phyloP scores from a whole-genome alignment of 225 moss, liverwort and hornwort species.

The Marchantia polymorpha region DNA sequence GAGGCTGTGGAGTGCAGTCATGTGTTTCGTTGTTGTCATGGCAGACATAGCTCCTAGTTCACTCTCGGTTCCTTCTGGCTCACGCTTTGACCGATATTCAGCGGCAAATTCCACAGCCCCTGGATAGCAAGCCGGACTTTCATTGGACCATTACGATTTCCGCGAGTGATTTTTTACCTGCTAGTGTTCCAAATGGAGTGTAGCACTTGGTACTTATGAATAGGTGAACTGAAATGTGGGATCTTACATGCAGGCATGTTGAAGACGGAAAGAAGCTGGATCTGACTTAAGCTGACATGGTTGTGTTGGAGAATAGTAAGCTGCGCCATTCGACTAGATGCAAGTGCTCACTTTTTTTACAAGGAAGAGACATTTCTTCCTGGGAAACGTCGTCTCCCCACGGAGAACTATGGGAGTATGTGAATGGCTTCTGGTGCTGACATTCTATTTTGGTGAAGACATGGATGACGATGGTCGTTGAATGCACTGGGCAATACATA shows the following conservation, averaged over 20 bases:
- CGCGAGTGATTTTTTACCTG: neutral
- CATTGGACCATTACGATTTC: neutral
- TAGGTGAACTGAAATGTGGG: neutral
- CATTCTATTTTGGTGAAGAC: conserved; percentile 42
- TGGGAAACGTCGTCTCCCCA: conserved; percentile 40
- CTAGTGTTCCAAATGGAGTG: neutral
- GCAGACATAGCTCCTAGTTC: no score
- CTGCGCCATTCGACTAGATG: conserved; percentile 30
- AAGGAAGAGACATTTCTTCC: conserved; percentile 34
- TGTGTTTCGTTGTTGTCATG: no score
- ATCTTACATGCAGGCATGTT: conserved; percentile 6
- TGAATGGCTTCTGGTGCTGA: conserved; percentile 49
- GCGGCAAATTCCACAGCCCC: no score
- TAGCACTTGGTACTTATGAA: neutral
- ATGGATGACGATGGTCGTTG: conserved; percentile 43
- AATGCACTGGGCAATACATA: neutral
- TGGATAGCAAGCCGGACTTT: neutral
- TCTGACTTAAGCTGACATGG: conserved; percentile 20
- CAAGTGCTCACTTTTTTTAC: conserved; percentile 28
- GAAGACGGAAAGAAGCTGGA: neutral
- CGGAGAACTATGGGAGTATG: conserved; percentile 44
- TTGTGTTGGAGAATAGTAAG: conserved; percentile 11
- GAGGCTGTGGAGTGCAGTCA: no score
- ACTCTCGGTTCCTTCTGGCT: neutral
- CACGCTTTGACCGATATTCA: no score